Evolutionary conservation across 2,329 filamentous ascomycete species (phyloP).

Genomic region (Diaporthe sp.): DNA sequence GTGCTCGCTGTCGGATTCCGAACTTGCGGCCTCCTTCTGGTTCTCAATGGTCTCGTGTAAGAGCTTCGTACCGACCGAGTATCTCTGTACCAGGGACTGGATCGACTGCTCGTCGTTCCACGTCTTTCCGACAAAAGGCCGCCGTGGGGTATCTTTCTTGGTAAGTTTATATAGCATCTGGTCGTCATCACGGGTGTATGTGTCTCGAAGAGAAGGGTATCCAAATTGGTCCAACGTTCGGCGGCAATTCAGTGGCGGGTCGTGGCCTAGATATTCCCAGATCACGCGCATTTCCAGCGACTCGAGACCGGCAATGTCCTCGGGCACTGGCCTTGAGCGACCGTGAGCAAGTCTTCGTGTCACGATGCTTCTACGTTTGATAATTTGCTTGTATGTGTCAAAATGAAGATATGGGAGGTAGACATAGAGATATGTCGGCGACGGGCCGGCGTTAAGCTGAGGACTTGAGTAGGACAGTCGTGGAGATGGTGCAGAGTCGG

Average conservation of each 20-base stretch:
- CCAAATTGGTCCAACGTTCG: conserved; percentile 73
- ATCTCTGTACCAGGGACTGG: conserved; percentile 18
- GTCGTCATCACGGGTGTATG: conserved; percentile 70
- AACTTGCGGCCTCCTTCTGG: conserved; percentile 20
- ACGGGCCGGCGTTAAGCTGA: conserved; percentile 16
- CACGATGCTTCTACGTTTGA: conserved; percentile 66
- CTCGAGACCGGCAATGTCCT: conserved; percentile 62
- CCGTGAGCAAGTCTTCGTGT: conserved; percentile 62
- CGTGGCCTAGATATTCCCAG: conserved; percentile 70
- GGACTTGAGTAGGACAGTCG: conserved; percentile 36
- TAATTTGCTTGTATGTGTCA: conserved; percentile 69
- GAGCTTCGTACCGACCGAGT: conserved; percentile 33
- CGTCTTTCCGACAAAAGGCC: conserved; percentile 6
- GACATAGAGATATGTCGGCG: conserved; percentile 54
- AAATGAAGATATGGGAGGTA: conserved; percentile 72
- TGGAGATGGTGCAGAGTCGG: conserved; percentile 42
- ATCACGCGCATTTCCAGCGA: conserved; percentile 69
- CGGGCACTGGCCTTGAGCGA: conserved; percentile 65
- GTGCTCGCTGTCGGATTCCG: conserved; percentile 40
- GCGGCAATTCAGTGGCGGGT: conserved; percentile 70
- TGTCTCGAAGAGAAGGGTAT: conserved; percentile 70
- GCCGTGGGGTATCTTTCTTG: conserved; percentile 51
- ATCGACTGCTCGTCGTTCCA: conserved; percentile 35
- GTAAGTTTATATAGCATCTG: conserved; percentile 76
- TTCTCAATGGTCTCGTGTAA: conserved; percentile 31